Evolutionary conservation across 2,329 filamentous ascomycete species (phyloP), one percentile per base, ranked within the genome.

Genomic region (Colletotrichum orchidophilum): DNA sequence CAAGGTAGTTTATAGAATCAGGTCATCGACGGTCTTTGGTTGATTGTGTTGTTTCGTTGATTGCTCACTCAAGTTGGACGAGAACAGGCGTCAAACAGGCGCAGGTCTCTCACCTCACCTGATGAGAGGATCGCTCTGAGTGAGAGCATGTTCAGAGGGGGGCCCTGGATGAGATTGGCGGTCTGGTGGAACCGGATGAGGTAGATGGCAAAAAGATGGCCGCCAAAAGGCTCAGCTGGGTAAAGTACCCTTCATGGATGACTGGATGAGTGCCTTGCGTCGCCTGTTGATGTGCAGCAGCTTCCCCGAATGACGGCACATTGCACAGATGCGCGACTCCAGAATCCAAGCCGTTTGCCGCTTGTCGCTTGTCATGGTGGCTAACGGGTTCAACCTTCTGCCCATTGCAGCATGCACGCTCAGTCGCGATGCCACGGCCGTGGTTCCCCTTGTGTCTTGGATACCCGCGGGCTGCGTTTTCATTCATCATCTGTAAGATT

Each of bases 191-290:
- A 64, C 27, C 53, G 21, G 53, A 71, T 71, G 69, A 71, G 69
- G 69, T 71, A 71, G 55, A 71, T 71, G 69, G 69, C 69, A 26
- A 71, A 71, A 71, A 63, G 65, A 62, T 46, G 58, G 42, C 21
- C 59, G 35, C 58, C 15, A 68, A 59, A 68, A 42, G 60, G 53
- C 53, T 59, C 52, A 31, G 33, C 60, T 42, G 33, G 49, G 49
- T 18, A 39, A 63, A 63, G 31, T 42, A 61, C 60, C 29, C 24
- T 54, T 49, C 49, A 12, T 7, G 49, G 21, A 52, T 27, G 21
- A 13, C n/a, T 24, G 49, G 21, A 52, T 52, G 49, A 52, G 49
- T 6, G 21, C 21, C 13, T 11, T 13, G 11, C 11, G 11, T 11
- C 9, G 15, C 21, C 21, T 6, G 31, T 54, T 63, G 49, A 39